These are phyloP conservation scores for Sporisorium sorghi DNA, from an alignment of 1,284 basidiomycete genomes.

Conservation along the genomic window DNA sequence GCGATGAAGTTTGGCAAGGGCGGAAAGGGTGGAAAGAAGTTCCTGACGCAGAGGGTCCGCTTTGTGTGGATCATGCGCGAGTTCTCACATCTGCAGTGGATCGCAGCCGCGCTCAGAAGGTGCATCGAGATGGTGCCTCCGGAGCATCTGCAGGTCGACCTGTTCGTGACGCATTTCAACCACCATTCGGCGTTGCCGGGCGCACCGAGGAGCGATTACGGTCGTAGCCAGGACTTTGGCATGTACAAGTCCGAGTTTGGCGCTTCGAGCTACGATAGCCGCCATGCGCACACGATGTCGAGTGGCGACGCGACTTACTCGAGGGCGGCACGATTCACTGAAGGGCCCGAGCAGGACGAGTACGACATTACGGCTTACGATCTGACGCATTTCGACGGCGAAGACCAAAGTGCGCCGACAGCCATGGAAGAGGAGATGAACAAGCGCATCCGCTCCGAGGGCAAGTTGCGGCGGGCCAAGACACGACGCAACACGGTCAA, in stretches of 20 bases:
- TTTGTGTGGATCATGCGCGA: conserved; percentile 88
- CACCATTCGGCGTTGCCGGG: conserved; percentile 37
- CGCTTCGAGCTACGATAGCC: conserved; percentile 15
- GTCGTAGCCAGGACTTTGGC: conserved; percentile 16
- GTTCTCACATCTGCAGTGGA: conserved; percentile 85
- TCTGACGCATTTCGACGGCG: conserved; percentile 83
- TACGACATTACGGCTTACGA: conserved; percentile 75
- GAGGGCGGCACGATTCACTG: conserved; percentile 55
- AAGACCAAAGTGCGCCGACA: conserved; percentile 75
- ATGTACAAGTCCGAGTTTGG: conserved; percentile 15
- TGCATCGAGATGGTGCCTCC: conserved; percentile 77
- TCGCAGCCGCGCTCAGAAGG: conserved; percentile 77
- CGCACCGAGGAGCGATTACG: conserved; percentile 4
- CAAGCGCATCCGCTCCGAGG: conserved; percentile 76
- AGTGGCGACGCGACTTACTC: conserved; percentile 21
- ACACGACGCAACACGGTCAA: conserved; percentile 62
- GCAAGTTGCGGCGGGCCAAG: conserved; percentile 76
- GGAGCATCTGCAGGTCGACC: conserved; percentile 78
- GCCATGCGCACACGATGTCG: conserved; percentile 8
- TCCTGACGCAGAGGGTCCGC: conserved; percentile 76
- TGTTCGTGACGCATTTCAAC: conserved; percentile 75
- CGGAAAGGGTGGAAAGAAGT: conserved; percentile 70
- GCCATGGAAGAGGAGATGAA: conserved; percentile 78
- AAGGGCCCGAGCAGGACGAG: conserved; percentile 71
- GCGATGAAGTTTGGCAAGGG: conserved; percentile 40